A percentile compares a stretch with the other conserved stretches of the same genome.
Conservation (phyloP, 2,329 filamentous ascomycete species). For the Dissoconium aciculare region DNA sequence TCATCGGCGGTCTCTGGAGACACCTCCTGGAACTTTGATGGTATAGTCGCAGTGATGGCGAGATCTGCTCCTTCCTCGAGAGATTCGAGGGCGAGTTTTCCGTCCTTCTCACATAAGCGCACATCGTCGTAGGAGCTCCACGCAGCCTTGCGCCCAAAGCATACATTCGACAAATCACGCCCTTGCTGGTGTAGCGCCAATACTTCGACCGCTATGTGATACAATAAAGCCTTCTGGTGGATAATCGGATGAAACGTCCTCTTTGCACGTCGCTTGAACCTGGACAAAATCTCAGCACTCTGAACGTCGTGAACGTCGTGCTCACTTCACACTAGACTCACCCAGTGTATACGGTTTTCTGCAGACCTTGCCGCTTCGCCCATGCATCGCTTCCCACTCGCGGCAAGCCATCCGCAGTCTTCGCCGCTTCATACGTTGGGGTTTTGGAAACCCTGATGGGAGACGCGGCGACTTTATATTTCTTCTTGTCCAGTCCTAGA, state of each 20-base stretch:
- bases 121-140: constrained; percentile 46
- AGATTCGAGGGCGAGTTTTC: constrained; percentile 46
- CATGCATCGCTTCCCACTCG: constrained; percentile 38
- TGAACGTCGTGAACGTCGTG: constrained; percentile 4
- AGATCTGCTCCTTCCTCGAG: not conserved
- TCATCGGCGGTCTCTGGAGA: no score
- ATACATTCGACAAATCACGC: constrained; percentile 22
- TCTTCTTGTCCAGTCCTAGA: constrained; percentile 4
- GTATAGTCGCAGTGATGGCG: not conserved
- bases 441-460: constrained; percentile 15
- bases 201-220: constrained; percentile 43
- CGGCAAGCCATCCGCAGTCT: constrained; percentile 39
- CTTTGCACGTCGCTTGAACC: constrained; percentile 27
- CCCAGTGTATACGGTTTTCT: constrained; percentile 25
- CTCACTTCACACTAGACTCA: constrained; percentile 10
- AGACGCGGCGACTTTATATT: constrained; percentile 12
- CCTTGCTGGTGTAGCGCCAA: constrained; percentile 34
- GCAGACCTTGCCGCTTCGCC: constrained; percentile 22
- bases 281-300: constrained; percentile 9
- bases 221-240: constrained; percentile 31
- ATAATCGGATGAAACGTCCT: constrained; percentile 23
- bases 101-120: constrained; percentile 88
- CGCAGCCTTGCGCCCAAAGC: constrained; percentile 13
- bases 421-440: constrained; percentile 31
- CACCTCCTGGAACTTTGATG: no score